A percentile compares a stretch with the other conserved stretches of the same genome.
Conservation (phyloP, 106 monocot genomes). For the Dioscorea zingiberensis region DNA sequence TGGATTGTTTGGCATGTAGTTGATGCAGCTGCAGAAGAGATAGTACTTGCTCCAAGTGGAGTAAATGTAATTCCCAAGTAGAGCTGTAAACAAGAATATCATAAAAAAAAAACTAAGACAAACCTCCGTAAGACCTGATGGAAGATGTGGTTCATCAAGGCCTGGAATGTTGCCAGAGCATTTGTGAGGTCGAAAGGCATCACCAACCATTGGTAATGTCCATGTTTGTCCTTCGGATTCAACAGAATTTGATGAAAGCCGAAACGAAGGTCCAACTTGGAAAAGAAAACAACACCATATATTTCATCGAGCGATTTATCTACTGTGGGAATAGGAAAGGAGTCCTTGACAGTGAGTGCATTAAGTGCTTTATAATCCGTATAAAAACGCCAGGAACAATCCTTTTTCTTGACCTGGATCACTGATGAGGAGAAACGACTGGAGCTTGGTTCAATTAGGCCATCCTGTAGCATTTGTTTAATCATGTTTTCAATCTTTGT, state of each 20-base stretch:
- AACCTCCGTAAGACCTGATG: not conserved
- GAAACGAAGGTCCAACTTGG: not conserved
- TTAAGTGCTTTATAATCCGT: not conserved
- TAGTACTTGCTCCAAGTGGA: not conserved
- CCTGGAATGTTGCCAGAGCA: not conserved
- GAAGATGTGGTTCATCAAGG: not conserved
- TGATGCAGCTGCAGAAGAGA: not conserved
- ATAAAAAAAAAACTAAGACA: slow-evolving; percentile 1
- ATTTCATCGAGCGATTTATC: not conserved
- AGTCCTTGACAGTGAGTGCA: not conserved
- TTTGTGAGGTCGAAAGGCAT: not conserved
- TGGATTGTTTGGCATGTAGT: not conserved
- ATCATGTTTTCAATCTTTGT: not conserved
- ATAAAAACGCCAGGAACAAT: slow-evolving; percentile 3
- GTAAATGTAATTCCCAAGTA: not conserved
- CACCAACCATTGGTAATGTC: not conserved
- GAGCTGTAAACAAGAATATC: not conserved
- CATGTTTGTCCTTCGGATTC: not conserved
- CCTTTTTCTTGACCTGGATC: not conserved
- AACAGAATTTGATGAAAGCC: slow-evolving; percentile 1
- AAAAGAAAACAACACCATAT: not conserved
- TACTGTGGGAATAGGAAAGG: not conserved
- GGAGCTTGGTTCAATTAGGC: not conserved
- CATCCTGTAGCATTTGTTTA: not conserved
- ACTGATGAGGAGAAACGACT: slow-evolving; percentile 2